Evolutionary conservation across 1,284 basidiomycete species (phyloP), one percentile per base, ranked within the genome.

Genomic region (Austroboletus niveus): DNA sequence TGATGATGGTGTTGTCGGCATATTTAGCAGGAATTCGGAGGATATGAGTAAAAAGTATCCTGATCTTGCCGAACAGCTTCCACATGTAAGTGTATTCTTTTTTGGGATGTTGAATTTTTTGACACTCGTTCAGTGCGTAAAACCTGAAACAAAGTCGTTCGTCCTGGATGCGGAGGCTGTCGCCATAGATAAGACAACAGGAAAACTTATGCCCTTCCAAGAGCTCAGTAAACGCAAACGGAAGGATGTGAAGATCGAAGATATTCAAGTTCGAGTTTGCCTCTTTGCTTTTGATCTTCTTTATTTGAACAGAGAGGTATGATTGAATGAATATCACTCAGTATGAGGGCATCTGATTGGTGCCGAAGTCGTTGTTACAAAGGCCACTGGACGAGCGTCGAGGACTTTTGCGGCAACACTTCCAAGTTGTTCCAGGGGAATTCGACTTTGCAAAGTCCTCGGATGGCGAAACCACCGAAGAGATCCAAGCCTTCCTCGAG

Each of bases 21-120:
- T 99, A 36, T 99, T 98, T 72, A 96, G 92, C 69, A 79, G 97
- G 47, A 99, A 99, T 71, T 97, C 94, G 34, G 97, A 99, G 70
- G 94, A 99, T 66, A 99, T 99, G 97, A 95, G 91, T 68, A 94
- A 94, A 66, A 99, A 99, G 69, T 99, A 99, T 72, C 97, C 96
- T 0, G 97, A 99, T 74, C 76, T 99, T 14, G 84, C 98, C 15
- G 92, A 94, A 60, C 94, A 98, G 65, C 77, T 98, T 32, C 94
- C 95, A 1, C 79, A 81, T 44, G 94, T 93, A 57, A 59, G 80
- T 74, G 15, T 46, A 43, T 41, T 14, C 5, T 15, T 44, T 48
- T 40, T 43, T 15, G 4, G 8, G 5, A 17, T 27, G 32, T n/a
- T 29, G 4, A 14, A 27, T 24, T 41, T 42, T 22, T 47, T 62